phyloP scores from a whole-genome alignment of 2,329 filamentous ascomycete species.

The Balansia obtecta region DNA sequence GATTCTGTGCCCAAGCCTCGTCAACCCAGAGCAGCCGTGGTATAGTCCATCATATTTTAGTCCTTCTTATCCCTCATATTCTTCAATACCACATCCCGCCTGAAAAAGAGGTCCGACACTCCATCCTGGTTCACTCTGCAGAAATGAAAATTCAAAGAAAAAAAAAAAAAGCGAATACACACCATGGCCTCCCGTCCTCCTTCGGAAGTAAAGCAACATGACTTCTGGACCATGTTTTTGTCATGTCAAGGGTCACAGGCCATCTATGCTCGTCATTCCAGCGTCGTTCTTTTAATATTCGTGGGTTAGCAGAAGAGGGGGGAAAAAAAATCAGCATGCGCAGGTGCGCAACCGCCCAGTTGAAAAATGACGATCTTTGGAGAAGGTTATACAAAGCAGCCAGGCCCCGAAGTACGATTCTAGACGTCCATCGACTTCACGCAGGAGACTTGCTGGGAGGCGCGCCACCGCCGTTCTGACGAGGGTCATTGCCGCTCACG shows the following conservation, averaged over 20 bases:
- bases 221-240: conserved; percentile 25
- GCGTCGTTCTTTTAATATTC: conserved; percentile 17
- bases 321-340: conserved; percentile 16
- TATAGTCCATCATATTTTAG: conserved; percentile 27
- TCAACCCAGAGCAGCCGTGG: conserved; percentile 24
- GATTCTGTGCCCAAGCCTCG: conserved; percentile 18
- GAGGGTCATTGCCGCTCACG: conserved; percentile 52
- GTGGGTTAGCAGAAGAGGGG: conserved; percentile 13
- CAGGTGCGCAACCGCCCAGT: conserved; percentile 11
- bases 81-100: conserved; percentile 20
- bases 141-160: not conserved
- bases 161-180: conserved; percentile 24
- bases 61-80: conserved; percentile 24
- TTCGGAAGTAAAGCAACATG: conserved; percentile 25
- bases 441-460: conserved; percentile 48
- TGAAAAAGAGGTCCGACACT: conserved; percentile 26
- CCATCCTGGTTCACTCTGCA: conserved; percentile 20
- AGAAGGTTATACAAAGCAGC: conserved; percentile 16
- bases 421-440: conserved; percentile 20
- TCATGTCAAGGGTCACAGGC: conserved; percentile 30
- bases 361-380: conserved; percentile 14
- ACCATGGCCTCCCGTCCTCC: conserved; percentile 21
- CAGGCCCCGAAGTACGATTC: conserved; percentile 1
- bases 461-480: conserved; percentile 47
- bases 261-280: conserved; percentile 34